phyloP scores from a whole-genome alignment of 2,329 filamentous ascomycete species.

The Aspergillus clavatus region DNA sequence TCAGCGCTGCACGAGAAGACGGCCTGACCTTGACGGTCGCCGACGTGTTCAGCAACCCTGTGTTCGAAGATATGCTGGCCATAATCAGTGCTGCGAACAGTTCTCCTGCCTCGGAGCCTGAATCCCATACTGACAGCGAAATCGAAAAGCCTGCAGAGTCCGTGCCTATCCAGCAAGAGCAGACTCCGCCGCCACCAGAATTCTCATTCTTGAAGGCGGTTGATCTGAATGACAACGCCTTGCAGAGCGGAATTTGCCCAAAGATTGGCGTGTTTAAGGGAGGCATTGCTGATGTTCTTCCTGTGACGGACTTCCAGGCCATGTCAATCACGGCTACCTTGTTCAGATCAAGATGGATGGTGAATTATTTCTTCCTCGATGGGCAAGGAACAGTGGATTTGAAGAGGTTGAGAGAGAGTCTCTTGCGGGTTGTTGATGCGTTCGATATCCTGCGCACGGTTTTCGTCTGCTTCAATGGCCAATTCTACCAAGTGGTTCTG shows the following conservation, averaged over 20 bases:
- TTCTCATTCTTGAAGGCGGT: constrained; percentile 23
- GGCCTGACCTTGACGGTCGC: constrained; percentile 40
- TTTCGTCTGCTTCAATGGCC: constrained; percentile 51
- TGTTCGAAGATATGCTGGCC: constrained; percentile 38
- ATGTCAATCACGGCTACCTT: constrained; percentile 34
- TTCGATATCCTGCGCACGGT: constrained; percentile 65
- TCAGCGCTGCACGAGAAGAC: constrained; percentile 37
- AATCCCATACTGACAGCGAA: constrained; percentile 13
- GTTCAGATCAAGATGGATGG: constrained; percentile 39
- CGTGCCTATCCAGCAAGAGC: not conserved
- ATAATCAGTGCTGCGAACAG: constrained; percentile 23
- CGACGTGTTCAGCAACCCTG: constrained; percentile 41
- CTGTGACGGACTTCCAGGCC: constrained; percentile 48
- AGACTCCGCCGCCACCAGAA: constrained; percentile 9
- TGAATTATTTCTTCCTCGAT: constrained; percentile 56
- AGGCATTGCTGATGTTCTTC: constrained; percentile 53
- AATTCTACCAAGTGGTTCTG: constrained; percentile 56
- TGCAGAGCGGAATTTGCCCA: constrained; percentile 48
- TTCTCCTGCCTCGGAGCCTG: constrained; percentile 13
- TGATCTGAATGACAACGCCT: constrained; percentile 34
- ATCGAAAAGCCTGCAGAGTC: constrained; percentile 10
- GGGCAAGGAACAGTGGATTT: constrained; percentile 42
- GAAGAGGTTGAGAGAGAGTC: constrained; percentile 43
- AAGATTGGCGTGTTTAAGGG: constrained; percentile 49
- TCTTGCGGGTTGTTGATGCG: constrained; percentile 50